Base-by-base conservation (phyloP, 1,284 basidiomycete species). In the Tylopilus sp. region DNA sequence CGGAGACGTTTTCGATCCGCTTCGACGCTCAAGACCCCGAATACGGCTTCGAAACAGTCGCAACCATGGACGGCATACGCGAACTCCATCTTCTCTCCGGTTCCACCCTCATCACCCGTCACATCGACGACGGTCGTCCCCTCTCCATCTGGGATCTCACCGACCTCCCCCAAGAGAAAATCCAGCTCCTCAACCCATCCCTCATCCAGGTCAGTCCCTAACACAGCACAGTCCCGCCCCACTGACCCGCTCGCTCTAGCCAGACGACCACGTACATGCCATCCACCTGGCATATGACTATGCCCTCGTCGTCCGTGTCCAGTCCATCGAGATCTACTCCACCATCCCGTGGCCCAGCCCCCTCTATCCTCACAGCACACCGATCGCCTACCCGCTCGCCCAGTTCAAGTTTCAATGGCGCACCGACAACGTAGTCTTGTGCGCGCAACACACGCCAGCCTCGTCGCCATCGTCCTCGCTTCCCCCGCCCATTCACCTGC, bases 341-440 rank as follows among this genome's bases (percentile, higher is more conserved):
- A 65, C 67, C 50, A 53, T 59, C 15, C 63, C 61, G 1, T 55
- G 51, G 28, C 51, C 48, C 5, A 53, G 38, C 44, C 45, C 56
- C 44, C 49, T 53, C 20, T 41, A 60, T 31, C 21, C 41, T 41
- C 56, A 34, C 8, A 54, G 48, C 1, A 39, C 51, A 2, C 58
- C 55, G 6, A 44, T 68, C 14, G 59, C 78, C 17, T 68, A 73
- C 34, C 79, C 81, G 1, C 57, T 77, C 36, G 66, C 71, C 10
- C 65, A 65, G 24, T 70, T 78, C 64, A 66, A 67, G 45, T 82
- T 79, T 72, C 76, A 69, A 43, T 83, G 79, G 77, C 71, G 68
- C 15, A 69, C 82, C 38, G 80, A 83, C 60, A 75, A 68, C 24
- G 71, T 80, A 56, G 65, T 67, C 18, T 63, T 81, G 52, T 64